Percentiles rank a stretch among this genome's conserved stretches.
Evolutionary conservation across 2,329 filamentous ascomycete species (phyloP).

Genomic region (Trichocomaceae sp.): DNA sequence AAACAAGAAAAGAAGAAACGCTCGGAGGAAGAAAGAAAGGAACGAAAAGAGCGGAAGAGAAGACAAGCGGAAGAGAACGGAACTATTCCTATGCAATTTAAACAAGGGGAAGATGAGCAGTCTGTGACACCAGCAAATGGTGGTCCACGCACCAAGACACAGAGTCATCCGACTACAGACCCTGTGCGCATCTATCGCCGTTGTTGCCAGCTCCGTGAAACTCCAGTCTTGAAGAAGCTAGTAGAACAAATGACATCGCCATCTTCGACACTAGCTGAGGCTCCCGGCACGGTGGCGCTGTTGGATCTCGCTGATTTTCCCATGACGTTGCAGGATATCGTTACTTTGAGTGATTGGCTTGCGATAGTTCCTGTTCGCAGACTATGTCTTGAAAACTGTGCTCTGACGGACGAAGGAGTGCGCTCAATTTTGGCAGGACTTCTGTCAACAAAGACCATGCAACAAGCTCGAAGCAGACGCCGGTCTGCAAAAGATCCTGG

Average conservation of each 20-base stretch:
- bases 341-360: constrained; percentile 87
- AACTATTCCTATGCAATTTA: constrained; percentile 74
- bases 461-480: constrained; percentile 48
- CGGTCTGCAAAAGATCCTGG: constrained; percentile 31
- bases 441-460: constrained; percentile 66
- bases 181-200: constrained; percentile 87
- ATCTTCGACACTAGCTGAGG: constrained; percentile 55
- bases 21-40: constrained; percentile 86
- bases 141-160: constrained; percentile 43
- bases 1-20: constrained; percentile 97
- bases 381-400: constrained; percentile 78
- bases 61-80: constrained; percentile 83
- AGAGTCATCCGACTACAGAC: constrained; percentile 75
- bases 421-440: constrained; percentile 81
- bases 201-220: constrained; percentile 90
- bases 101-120: constrained; percentile 58
- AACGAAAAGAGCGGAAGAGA: constrained; percentile 82
- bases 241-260: constrained; percentile 76
- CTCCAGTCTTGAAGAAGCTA: constrained; percentile 83
- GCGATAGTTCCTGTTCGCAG: constrained; percentile 88
- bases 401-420: constrained; percentile 77
- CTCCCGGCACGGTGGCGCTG: constrained; percentile 70
- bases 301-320: constrained; percentile 80
- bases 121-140: constrained; percentile 40
- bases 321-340: constrained; percentile 72